phyloP scores from a whole-genome alignment of 2,329 filamentous ascomycete genomes.

The Sporothrix schenckii region DNA sequence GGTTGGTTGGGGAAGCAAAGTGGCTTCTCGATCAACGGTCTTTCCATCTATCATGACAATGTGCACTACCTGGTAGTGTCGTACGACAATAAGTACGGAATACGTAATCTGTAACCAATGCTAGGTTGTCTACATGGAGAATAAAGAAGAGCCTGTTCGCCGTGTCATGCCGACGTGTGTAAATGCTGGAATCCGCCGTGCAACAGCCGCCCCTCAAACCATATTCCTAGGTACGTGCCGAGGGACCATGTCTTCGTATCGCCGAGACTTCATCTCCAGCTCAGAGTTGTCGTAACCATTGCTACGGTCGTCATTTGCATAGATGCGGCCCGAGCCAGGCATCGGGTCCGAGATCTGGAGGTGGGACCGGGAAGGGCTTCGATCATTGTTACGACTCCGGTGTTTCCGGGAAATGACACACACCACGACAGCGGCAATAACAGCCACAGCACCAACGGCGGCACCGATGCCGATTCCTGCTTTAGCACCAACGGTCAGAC shows the following conservation, averaged over 20 bases:
- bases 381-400: slow-evolving; percentile 14
- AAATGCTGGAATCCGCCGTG: background rate
- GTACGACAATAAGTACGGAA: slow-evolving; percentile 21
- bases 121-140: background rate
- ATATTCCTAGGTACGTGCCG: slow-evolving; percentile 52
- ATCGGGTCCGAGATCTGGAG: slow-evolving; percentile 57
- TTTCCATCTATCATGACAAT: slow-evolving; percentile 19
- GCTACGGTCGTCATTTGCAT: slow-evolving; percentile 45
- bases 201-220: slow-evolving; percentile 36
- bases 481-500: slow-evolving; percentile 35
- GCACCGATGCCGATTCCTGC: slow-evolving; percentile 37
- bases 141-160: background rate
- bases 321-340: slow-evolving; percentile 50
- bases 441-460: slow-evolving; percentile 33
- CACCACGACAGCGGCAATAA: slow-evolving; percentile 31
- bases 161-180: background rate
- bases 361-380: background rate
- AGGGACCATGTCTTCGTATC: slow-evolving; percentile 63
- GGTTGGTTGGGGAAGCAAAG: background rate
- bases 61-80: slow-evolving; percentile 25
- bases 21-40: slow-evolving; percentile 5
- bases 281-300: slow-evolving; percentile 48
- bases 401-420: slow-evolving; percentile 34
- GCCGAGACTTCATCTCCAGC: slow-evolving; percentile 55
- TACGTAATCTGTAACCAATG: background rate